Evolutionary conservation across 1,284 basidiomycete species (phyloP), one percentile per base, ranked within the genome.

Genomic region (Apiotrichum sp.): DNA sequence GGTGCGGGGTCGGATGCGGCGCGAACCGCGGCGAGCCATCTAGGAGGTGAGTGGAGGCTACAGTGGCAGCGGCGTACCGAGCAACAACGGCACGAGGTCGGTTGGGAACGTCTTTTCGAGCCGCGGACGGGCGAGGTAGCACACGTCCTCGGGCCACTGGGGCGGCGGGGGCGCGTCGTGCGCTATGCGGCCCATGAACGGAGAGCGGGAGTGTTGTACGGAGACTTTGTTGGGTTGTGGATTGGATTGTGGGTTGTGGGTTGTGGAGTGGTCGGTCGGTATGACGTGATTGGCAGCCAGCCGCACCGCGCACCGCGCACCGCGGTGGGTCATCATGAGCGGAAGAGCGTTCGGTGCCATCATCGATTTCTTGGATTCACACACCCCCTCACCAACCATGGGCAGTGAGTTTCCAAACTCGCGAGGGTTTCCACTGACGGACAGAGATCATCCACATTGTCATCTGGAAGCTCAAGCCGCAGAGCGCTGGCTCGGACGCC

Each of bases 361-460:
- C 22, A 22, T 22, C 22, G 22, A 22, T 22, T 22, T 22, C 22
- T 22, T 22, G 22, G 22, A 22, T 22, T 22, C 22, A 22, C 22
- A 22, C 22, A 22, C 22, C 22, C 22, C 22, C 22, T 22, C 22
- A 35, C n/a, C 13, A 32, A 57, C 13, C 53, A 61, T 61, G 59
- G 56, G 53, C 42, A 61, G 59, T 61, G 53, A 50, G 59, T 61
- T 22, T n/a, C 31, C 8, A 7, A 40, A 5, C 36, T 10, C 34
- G 6, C 38, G 1, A 4, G 6, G 7, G 41, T 14, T 34, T 22
- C 32, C 35, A n/a, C 31, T 39, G 38, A 35, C 38, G n/a, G 16
- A 34, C 52, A 44, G 70, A 74, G 55, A 68, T 76, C 68, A 64
- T 73, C 14, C 74, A 76, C 58, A 73, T 76, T 56, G 74, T 76